These are phyloP conservation scores for Sarocladiaceae sp. DNA, from an alignment of 2,329 filamentous ascomycete genomes.

Conservation along the genomic window DNA sequence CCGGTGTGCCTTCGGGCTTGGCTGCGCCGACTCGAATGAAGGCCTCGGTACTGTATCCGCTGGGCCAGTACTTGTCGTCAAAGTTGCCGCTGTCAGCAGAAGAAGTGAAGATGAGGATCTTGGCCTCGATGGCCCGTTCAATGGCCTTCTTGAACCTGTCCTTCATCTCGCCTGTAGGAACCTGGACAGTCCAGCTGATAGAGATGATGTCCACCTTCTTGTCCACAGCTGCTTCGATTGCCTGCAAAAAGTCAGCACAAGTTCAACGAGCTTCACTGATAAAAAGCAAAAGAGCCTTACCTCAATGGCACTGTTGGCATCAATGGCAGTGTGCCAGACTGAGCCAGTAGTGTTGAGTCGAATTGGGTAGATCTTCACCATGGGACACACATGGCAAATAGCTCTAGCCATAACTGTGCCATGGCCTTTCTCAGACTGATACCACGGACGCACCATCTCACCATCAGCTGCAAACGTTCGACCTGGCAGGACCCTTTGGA, in stretches of 20 bases:
- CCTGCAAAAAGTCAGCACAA: background rate
- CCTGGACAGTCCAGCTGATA: slow-evolving; percentile 3
- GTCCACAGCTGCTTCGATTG: slow-evolving; percentile 3
- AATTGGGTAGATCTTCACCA: slow-evolving; percentile 8
- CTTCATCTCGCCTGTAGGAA: background rate
- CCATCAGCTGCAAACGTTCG: background rate
- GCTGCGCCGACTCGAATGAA: slow-evolving; percentile 1
- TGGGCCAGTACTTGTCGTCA: background rate
- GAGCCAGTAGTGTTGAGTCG: background rate
- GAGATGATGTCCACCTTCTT: slow-evolving; percentile 4
- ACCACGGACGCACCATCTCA: slow-evolving; percentile 2
- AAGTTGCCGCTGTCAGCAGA: slow-evolving; percentile 1
- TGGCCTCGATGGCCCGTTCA: background rate
- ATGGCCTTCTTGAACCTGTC: slow-evolving; percentile 1
- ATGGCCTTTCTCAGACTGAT: background rate
- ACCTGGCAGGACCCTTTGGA: background rate
- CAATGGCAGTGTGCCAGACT: background rate
- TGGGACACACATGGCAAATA: slow-evolving; percentile 4
- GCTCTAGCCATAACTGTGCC: slow-evolving; percentile 3
- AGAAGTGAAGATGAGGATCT: slow-evolving; percentile 4
- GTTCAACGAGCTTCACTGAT: background rate
- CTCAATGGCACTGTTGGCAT: background rate
- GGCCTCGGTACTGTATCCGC: background rate
- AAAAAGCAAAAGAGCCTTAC: background rate
- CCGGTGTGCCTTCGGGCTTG: background rate